A percentile compares a stretch with the other conserved stretches of the same genome.
These are phyloP conservation scores for Massariosphaeria phaeospora DNA, from an alignment of 495 filamentous ascomycete genomes.

Conservation along the genomic window DNA sequence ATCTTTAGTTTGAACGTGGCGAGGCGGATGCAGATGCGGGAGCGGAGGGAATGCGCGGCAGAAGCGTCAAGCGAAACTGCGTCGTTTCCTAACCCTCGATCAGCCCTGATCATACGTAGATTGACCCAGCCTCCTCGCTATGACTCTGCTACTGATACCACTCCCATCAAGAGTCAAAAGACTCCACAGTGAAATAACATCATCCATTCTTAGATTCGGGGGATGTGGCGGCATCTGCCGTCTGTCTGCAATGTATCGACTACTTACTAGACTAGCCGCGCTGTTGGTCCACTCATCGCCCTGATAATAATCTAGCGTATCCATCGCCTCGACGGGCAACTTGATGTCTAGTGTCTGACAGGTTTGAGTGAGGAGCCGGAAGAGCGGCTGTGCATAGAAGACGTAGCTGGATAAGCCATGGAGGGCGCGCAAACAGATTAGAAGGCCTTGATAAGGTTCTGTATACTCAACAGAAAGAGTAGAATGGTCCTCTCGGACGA, in stretches of 20 bases:
- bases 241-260: constrained; percentile 22
- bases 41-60: too few relatives aligned
- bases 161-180: not conserved
- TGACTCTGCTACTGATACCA: not conserved
- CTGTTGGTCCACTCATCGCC: constrained; percentile 22
- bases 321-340: constrained; percentile 7
- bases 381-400: constrained; percentile 21
- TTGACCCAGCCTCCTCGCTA: too few relatives aligned
- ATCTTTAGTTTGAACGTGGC: too few relatives aligned
- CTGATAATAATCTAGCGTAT: constrained; percentile 5
- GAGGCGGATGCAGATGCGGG: too few relatives aligned
- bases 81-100: too few relatives aligned
- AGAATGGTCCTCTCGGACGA: not conserved
- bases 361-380: constrained; percentile 19
- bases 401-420: constrained; percentile 11
- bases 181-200: constrained; percentile 13
- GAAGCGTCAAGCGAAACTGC: too few relatives aligned
- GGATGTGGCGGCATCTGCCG: not conserved
- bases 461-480: not conserved
- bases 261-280: constrained; percentile 12
- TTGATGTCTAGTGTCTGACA: constrained; percentile 9
- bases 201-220: constrained; percentile 14
- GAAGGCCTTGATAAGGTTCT: constrained; percentile 13
- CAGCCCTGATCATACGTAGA: too few relatives aligned
- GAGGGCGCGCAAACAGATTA: constrained; percentile 17